Evolutionary conservation across 306 rosid genomes (phyloP).

Genomic region (Cucurbita maxima): DNA sequence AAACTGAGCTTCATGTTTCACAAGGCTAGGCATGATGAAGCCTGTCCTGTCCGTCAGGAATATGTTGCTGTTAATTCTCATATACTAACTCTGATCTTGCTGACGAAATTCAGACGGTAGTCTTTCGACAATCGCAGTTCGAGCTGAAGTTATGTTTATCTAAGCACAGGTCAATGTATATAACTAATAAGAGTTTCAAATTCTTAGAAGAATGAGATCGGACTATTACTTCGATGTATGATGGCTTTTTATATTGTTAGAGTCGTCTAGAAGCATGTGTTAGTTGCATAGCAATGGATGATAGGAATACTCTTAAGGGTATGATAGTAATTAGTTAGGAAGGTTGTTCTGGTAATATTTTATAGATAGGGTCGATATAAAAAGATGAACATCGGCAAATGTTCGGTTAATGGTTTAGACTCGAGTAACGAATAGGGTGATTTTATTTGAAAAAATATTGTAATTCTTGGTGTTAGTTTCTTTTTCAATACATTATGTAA

Average conservation of each 20-base stretch:
- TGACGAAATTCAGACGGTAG: not conserved
- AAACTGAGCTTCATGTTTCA: conserved; percentile 5
- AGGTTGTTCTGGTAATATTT: too few relatives aligned
- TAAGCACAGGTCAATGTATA: not conserved
- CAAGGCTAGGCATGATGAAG: not conserved
- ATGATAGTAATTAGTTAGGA: not conserved
- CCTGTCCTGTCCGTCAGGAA: not conserved
- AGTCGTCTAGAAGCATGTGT: not conserved
- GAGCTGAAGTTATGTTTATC: not conserved
- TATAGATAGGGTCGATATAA: too few relatives aligned
- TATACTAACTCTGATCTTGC: not conserved
- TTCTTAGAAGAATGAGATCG: not conserved
- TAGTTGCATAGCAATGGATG: not conserved
- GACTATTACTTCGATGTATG: not conserved
- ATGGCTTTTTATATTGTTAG: not conserved
- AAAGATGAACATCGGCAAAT: too few relatives aligned
- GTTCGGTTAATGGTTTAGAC: too few relatives aligned
- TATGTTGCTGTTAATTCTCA: not conserved
- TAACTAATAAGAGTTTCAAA: not conserved
- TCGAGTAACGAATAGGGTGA: too few relatives aligned
- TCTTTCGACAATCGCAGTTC: not conserved
- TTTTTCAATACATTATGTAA: too few relatives aligned
- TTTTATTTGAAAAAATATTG: too few relatives aligned
- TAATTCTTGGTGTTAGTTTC: too few relatives aligned
- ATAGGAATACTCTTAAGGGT: not conserved